Percentiles rank a stretch among this genome's conserved stretches.
Conservation (phyloP, 192 early-diverging fungal genomes). For the Backusella luteola region DNA sequence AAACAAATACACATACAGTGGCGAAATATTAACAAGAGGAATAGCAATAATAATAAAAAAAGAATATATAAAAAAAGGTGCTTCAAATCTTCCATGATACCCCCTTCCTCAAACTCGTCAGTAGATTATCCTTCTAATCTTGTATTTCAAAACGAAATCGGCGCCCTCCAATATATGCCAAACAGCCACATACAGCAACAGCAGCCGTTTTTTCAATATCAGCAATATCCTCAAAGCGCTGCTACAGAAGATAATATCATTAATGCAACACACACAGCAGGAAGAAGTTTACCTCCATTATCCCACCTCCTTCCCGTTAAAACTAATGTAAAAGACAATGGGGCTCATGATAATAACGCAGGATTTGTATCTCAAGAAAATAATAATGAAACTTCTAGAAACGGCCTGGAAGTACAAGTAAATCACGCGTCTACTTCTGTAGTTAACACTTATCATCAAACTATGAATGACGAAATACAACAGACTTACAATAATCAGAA, state of each 20-base stretch:
- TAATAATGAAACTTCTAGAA: background rate
- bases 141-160: conserved; percentile 3
- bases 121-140: background rate
- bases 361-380: background rate
- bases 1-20: background rate
- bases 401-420: background rate
- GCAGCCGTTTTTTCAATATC: background rate
- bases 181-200: background rate
- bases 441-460: background rate
- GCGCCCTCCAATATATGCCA: background rate
- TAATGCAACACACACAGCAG: background rate
- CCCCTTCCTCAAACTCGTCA: background rate
- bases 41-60: background rate
- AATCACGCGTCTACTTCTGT: background rate
- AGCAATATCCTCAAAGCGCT: background rate
- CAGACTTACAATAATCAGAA: background rate
- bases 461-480: background rate
- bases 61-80: background rate
- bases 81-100: background rate
- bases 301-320: background rate
- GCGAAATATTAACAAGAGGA: background rate
- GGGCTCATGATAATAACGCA: background rate
- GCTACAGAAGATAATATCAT: background rate
- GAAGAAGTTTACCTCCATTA: background rate
- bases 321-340: background rate